Base-by-base conservation (phyloP, 2,329 filamentous ascomycete genomes). In the Arthrinium puccinioides region DNA sequence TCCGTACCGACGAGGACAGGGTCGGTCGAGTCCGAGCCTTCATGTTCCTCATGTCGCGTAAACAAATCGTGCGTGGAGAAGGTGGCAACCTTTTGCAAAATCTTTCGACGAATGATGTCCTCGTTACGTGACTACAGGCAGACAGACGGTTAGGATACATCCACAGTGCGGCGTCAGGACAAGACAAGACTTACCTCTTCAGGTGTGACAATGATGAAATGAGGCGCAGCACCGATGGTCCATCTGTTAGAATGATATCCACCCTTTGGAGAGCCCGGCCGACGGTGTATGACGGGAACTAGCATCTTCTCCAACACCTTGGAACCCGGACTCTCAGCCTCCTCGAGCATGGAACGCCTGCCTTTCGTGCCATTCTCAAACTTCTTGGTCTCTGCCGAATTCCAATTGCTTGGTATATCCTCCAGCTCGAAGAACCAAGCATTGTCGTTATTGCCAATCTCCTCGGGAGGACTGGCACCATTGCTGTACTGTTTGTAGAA, bases 401-500 rank as follows among this genome's bases (percentile, higher is more conserved):
- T 79, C 63, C 78, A 83, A 55, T 95, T 96, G 3, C 85, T 90
- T 0, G 90, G 88, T 7, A 72, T 67, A 4, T 73, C 66, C 42
- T 94, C 87, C 7, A 97, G 61, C 60, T 98, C 90, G 51, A 84
- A 69, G 21, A 78, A 83, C 20, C 87, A 74, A 9, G 76, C 76
- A 32, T 85, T 67, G 38, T 84, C 76, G 40, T 84, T 84, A 16
- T 54, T 45, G 18, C 67, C 60, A 37, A 96, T 89, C 32, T 81
- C 77, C 39, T 95, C 88, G 0, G 79, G 79, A 9, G 89, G 79
- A 21, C 72, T 70, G 7, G 59, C 56, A 5, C 64, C 65, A 50
- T 96, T 85, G 18, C 87, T 76, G 47, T 92, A 88, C 34, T 87
- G 73, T 54, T 88, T 90, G 68, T 89, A 97, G 59, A 96, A 89